Evolutionary conservation across 192 early-diverging fungal species (phyloP), one percentile per base, ranked within the genome.

Genomic region (Coemansia sp.): DNA sequence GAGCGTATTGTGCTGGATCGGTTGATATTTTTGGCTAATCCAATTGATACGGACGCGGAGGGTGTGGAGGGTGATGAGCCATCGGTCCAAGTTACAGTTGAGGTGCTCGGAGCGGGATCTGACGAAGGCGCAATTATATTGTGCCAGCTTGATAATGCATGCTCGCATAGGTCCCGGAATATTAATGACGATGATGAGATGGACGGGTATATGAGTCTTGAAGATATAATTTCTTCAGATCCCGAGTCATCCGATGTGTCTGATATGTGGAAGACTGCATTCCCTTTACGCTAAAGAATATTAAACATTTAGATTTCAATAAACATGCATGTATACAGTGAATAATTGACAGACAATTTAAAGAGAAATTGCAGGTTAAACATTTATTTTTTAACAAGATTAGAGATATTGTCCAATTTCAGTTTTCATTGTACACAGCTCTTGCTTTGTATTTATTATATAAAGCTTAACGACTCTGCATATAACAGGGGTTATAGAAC

Each of bases 151-250:
- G 43, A 17, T n/a, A 32, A 47, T 1, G 5, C 39, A 24, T n/a
- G 50, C n/a, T 24, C 41, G 8, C 12, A 15, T 43, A 14, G 41
- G 41, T 43, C 41, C 41, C 10, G 41, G 12, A 3, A 43, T 48
- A 5, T 38, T 15, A 15, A 55, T 10, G 17, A 55, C 15, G 25
- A 21, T 14, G 25, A 21, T 17, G 57, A 60, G 15, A 15, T 57
- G 5, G 56, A 55, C 19, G 70, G 67, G 4, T 69, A 78, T 66
- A 50, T 73, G 63, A 69, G 63, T 9, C 53, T 78, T 5, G 70
- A 72, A 29, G 70, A 78, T 10, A 72, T 78, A 4, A 63, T 78
- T 19, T 69, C 76, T 6, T 78, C 76, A 0, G 70, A 78, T 27
- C 49, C 66, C 0, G 70, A 72, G 11, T 69, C 66, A 17, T 72